A percentile compares a stretch with the other conserved stretches of the same genome.
phyloP scores from a whole-genome alignment of 306 rosid species.

The Quercus gilva region DNA sequence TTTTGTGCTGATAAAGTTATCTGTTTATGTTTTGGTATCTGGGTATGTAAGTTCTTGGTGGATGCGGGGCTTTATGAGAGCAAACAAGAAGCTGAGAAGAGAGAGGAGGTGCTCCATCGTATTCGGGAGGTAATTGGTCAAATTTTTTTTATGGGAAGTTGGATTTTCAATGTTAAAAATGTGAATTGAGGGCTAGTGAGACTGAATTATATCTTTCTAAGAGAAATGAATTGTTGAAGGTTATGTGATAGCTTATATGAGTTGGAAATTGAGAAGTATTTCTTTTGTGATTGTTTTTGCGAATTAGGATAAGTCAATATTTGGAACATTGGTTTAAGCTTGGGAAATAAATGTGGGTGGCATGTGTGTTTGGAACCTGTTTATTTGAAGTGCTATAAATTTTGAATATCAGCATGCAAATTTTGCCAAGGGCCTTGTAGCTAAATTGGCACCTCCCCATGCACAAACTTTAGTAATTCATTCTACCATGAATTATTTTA shows the following conservation, averaged over 20 bases:
- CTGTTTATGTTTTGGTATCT: background rate
- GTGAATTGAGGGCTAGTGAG: background rate
- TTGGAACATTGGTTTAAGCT: background rate
- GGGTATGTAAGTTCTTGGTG: conserved; percentile 42
- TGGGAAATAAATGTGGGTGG: background rate
- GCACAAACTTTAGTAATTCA: too few species aligned
- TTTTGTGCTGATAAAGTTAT: background rate
- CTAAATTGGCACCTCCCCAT: too few species aligned
- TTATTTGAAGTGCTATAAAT: background rate
- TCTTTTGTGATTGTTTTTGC: background rate
- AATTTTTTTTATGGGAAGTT: background rate
- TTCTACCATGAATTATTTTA: background rate
- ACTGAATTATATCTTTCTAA: background rate
- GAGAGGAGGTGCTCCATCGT: conserved; percentile 56
- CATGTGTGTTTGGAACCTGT: background rate
- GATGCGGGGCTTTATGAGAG: conserved; percentile 62
- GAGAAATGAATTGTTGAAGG: background rate
- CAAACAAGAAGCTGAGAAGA: conserved; percentile 55
- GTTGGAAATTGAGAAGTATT: background rate
- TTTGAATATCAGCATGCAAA: background rate
- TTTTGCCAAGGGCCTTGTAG: background rate
- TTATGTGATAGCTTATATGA: background rate
- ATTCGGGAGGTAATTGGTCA: conserved; percentile 42
- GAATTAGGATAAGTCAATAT: background rate
- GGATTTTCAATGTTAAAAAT: background rate